These are phyloP conservation scores for Didymella segeticola DNA, from an alignment of 2,329 filamentous ascomycete species.

Conservation along the genomic window DNA sequence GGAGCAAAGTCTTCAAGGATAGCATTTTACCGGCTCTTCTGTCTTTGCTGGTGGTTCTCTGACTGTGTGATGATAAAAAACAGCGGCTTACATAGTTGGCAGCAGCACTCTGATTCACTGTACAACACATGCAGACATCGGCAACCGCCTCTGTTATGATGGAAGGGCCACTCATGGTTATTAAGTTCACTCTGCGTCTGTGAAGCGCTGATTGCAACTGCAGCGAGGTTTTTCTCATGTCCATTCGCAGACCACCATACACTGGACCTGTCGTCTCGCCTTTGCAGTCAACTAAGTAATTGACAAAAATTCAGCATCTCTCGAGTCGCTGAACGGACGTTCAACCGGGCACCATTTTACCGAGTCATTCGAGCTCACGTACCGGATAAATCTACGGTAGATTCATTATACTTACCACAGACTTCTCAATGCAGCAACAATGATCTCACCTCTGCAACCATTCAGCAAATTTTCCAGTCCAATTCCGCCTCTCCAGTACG, in stretches of 20 bases:
- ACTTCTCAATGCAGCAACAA: background rate
- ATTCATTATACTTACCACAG: no score
- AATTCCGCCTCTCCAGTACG: background rate
- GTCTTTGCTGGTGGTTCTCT: background rate
- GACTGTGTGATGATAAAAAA: background rate
- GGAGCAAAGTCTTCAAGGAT: background rate
- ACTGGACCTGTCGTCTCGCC: no score
- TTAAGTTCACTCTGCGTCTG: background rate
- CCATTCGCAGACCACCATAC: no score
- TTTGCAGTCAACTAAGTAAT: no score
- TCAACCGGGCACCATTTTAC: no score
- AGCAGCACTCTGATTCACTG: no score
- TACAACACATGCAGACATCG: background rate
- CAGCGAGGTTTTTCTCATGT: no score
- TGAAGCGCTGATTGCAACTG: background rate
- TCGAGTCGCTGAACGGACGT: no score
- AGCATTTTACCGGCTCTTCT: background rate
- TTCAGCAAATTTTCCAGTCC: background rate
- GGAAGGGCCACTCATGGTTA: background rate
- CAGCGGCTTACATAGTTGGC: background rate
- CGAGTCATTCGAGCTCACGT: no score
- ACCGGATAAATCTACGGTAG: background rate
- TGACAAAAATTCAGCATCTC: no score
- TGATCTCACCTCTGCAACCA: background rate
- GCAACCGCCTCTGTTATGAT: background rate